phyloP scores from a whole-genome alignment of 2,329 filamentous ascomycete genomes.

The Davidsoniella eucalypti region DNA sequence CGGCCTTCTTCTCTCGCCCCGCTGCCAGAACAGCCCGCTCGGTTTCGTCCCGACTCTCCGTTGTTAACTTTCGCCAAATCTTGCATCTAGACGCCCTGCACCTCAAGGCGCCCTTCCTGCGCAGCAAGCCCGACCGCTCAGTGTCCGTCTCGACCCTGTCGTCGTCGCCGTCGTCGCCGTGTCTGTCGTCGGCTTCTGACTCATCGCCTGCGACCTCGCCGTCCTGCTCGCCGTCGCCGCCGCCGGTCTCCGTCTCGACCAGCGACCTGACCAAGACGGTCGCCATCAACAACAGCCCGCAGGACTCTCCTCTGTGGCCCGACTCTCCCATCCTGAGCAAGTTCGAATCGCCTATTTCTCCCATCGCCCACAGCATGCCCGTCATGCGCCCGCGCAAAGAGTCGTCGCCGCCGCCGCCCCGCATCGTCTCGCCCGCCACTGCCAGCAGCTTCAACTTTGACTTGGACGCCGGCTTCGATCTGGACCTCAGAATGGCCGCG shows the following conservation, averaged over 20 bases:
- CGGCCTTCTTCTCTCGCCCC: background rate
- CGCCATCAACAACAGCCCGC: background rate
- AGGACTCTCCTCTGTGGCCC: background rate
- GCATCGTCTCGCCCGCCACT: conserved; percentile 1
- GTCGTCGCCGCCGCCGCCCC: background rate
- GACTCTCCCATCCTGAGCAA: background rate
- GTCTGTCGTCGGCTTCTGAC: conserved; percentile 5
- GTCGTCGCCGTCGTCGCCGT: conserved; percentile 10
- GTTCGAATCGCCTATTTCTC: background rate
- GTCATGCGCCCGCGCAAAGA: conserved; percentile 1
- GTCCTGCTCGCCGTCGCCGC: background rate
- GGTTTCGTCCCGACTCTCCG: conserved; percentile 5
- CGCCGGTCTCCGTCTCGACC: conserved; percentile 1
- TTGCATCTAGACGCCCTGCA: conserved; percentile 10
- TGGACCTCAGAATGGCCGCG: background rate
- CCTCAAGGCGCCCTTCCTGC: conserved; percentile 7
- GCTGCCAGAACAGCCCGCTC: background rate
- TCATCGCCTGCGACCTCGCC: conserved; percentile 5
- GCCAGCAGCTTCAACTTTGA: background rate
- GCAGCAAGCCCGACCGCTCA: background rate
- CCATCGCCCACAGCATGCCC: background rate
- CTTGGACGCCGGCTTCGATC: background rate
- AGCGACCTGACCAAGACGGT: conserved; percentile 1
- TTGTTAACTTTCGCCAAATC: conserved; percentile 10
- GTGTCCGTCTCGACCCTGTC: conserved; percentile 2